Base-by-base conservation (phyloP, 306 rosid species). In the Lathyrus oleraceus region DNA sequence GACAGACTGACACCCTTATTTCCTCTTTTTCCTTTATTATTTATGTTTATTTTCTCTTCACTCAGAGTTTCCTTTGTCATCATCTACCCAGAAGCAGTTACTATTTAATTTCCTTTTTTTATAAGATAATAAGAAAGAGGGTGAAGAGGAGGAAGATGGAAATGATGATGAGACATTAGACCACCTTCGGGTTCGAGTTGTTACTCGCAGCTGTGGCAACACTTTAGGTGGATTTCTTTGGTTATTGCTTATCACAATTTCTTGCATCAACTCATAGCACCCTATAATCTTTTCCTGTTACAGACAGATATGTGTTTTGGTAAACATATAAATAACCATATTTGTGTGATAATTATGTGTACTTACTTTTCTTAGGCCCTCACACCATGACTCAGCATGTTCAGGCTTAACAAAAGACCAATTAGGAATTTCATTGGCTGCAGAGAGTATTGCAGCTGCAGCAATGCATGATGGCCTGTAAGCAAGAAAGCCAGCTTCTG, bases 381-480 rank as follows among this genome's bases (percentile, higher is more conserved):
- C 89, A 63, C 99, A 95, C 99, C 99, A 95, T 39, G 91, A 88
- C 70, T 87, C 95, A 13, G 99, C 97, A 66, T 78, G 89, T 61
- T 91, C 97, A 0, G 99, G 92, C 71, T 81, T 78, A 32, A 85
- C 81, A 42, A 83, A 69, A 39, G 97, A 86, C 79, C 88, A 77
- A 83, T 81, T 82, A 9, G 96, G 97, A 77, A 89, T 85, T 82
- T 91, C 91, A 71, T 85, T 86, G 38, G 95, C 89, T 17, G 97
- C 97, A 19, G 86, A 89, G 61, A 95, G 90, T 73, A 91, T 85
- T 19, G 97, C 95, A 14, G 96, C 92, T 1, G 86, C 99, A 30
- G 99, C 97, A 77, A 91, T 91, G 87, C 99, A 95, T 17, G 99
- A 95, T 77, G 99, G 99, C 93, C 93, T 75, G 48, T 85, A 87